Percentiles rank a stretch among this genome's conserved stretches.
Evolutionary conservation across 2,329 filamentous ascomycete species (phyloP).

Genomic region (Rhexocercosporidium sp.): DNA sequence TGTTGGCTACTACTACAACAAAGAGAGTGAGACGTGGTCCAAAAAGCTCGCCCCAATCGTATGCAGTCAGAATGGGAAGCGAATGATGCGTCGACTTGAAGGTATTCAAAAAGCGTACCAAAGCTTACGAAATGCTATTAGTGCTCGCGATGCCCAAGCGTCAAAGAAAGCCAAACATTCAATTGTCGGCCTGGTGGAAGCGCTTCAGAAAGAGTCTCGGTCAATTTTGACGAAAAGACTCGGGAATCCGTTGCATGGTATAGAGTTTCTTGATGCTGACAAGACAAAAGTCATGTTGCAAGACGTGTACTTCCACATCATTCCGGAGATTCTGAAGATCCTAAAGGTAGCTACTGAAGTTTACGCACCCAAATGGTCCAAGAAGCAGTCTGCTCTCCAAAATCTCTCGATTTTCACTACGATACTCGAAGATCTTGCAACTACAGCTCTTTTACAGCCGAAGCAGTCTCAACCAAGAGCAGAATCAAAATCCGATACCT

Average conservation of each 20-base stretch:
- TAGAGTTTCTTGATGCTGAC: background rate
- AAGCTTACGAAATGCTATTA: background rate
- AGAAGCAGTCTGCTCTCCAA: background rate
- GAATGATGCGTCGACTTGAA: background rate
- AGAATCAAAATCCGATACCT: background rate
- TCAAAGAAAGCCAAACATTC: background rate
- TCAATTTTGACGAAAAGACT: constrained; percentile 6
- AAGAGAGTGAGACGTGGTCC: background rate
- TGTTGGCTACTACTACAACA: constrained; percentile 9
- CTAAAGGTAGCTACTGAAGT: constrained; percentile 1
- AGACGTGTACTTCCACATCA: constrained; percentile 17
- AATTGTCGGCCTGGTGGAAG: background rate
- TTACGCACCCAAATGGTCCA: constrained; percentile 2
- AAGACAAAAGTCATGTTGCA: constrained; percentile 1
- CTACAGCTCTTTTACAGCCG: background rate
- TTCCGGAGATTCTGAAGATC: background rate
- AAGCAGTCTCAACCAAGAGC: constrained; percentile 1
- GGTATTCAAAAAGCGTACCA: background rate
- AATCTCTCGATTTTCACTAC: background rate
- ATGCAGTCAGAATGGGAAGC: background rate
- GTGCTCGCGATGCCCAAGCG: background rate
- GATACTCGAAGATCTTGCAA: constrained; percentile 6
- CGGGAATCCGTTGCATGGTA: background rate
- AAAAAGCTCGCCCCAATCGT: background rate
- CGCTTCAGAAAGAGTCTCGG: background rate